Percentiles rank a stretch among this genome's conserved stretches.
phyloP scores from a whole-genome alignment of 2,329 filamentous ascomycete genomes.

The Clonostachys rosea region DNA sequence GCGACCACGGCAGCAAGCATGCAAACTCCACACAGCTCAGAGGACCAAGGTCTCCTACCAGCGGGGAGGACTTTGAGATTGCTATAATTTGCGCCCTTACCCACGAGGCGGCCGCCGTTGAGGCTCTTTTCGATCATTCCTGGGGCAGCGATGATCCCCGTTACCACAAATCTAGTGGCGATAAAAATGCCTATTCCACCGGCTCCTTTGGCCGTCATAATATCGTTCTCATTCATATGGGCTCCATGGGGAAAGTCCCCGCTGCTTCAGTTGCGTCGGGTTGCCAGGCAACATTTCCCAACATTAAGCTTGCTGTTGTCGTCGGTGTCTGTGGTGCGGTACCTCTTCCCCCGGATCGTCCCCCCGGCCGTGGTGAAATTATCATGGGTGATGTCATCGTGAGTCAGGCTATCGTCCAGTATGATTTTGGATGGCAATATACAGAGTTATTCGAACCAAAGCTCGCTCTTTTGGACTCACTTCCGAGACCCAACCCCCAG shows the following conservation, averaged over 20 bases:
- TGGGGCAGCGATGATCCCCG: conserved; percentile 8
- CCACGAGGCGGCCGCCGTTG: conserved; percentile 10
- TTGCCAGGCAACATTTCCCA: conserved; percentile 7
- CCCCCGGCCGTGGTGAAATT: conserved; percentile 2
- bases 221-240: conserved; percentile 19
- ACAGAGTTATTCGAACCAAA: conserved; percentile 12
- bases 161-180: conserved; percentile 11
- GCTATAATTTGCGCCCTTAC: conserved; percentile 11
- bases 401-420: conserved; percentile 16
- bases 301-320: conserved; percentile 10
- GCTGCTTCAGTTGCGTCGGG: conserved; percentile 9
- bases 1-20: too few relatives aligned
- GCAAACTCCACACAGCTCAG: too few relatives aligned
- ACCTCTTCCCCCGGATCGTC: conserved; percentile 3
- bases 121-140: conserved; percentile 8
- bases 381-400: conserved; percentile 17
- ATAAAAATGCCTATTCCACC: conserved; percentile 16
- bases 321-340: conserved; percentile 13
- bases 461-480: conserved; percentile 7
- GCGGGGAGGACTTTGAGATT: conserved; percentile 4
- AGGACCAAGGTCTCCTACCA: too few relatives aligned
- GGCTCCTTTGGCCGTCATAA: conserved; percentile 13
- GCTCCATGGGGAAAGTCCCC: conserved; percentile 16
- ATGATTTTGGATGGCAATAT: conserved; percentile 16
- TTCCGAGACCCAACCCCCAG: conserved; percentile 10